A percentile compares a stretch with the other conserved stretches of the same genome.
Conservation (phyloP, 2,329 filamentous ascomycete species). For the Paraphaeosphaeria sporulosa region DNA sequence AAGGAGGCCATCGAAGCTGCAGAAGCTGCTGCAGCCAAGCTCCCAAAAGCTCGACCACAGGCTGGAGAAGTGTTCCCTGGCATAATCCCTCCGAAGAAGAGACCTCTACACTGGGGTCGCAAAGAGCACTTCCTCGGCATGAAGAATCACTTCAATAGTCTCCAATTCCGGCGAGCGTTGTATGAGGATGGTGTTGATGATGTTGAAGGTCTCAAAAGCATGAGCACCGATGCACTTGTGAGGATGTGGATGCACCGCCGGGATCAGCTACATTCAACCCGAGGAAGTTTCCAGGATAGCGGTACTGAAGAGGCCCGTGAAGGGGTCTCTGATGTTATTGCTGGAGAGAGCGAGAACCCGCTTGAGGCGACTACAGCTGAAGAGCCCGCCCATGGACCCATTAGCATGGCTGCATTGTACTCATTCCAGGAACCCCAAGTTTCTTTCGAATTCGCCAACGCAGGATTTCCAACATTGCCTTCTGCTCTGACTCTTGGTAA, state of each 20-base stretch:
- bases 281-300: not conserved
- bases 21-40: not conserved
- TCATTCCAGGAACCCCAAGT: not conserved
- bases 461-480: not conserved
- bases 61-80: not conserved
- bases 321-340: not conserved
- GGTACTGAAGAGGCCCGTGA: not conserved
- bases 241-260: not conserved
- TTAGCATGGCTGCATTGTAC: conserved; percentile 1
- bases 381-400: not conserved
- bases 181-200: conserved; percentile 1
- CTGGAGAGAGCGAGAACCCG: too few species aligned
- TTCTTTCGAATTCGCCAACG: too few species aligned
- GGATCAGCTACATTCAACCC: not conserved
- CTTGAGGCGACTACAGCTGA: not conserved
- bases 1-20: not conserved
- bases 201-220: not conserved
- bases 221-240: not conserved
- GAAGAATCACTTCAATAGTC: not conserved
- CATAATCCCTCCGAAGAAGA: not conserved
- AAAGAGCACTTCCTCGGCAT: not conserved
- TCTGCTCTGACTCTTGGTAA: too few species aligned
- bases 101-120: not conserved
- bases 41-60: not conserved
- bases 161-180: not conserved